Base-by-base conservation (phyloP, 192 early-diverging fungal genomes). In the Spinellus fusiger region DNA sequence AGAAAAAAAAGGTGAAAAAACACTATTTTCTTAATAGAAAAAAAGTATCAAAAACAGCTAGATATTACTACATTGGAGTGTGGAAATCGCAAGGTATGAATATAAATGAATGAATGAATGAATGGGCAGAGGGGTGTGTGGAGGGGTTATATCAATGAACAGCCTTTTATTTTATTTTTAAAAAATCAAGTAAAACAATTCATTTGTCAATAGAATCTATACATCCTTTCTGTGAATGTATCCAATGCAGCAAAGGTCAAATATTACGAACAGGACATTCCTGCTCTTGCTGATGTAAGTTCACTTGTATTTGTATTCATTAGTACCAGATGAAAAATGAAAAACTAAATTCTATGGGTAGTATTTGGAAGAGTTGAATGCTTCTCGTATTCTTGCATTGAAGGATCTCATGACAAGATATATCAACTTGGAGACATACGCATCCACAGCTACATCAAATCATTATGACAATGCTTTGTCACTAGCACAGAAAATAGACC, bases 1-100 rank as follows among this genome's bases (percentile, higher is more conserved):
- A 80, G 79, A 37, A 87, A 79, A 58, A 59, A 73, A 26, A 75
- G 69, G 79, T 54, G 57, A 71, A 23, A 74, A 68, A 57, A 51
- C 61, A 37, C 27, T n/a, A n/a, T n/a, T n/a, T n/a, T n/a, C n/a
- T n/a, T n/a, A n/a, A n/a, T n/a, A n/a, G n/a, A n/a, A n/a, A n/a
- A n/a, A 35, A 22, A 75, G 76, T 49, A 65, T 31, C 56, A 69
- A 51, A 59, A 68, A 46, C 74, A 79, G 22, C 53, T 68, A 35
- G 66, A 73, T 29, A 76, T 85, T 40, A 86, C 86, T 58, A 79
- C 84, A 22, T 59, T 88, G 15, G 86, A 92, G 25, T 78, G 86
- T 71, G 80, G 88, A 50, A 90, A 88, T 57, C 75, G 68, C 57
- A 84, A 84, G 65, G 80, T 80, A 71, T 12, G 10, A 5, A 22